Base-by-base conservation (phyloP, 495 filamentous ascomycete species). In the Xylaria flabelliformis region DNA sequence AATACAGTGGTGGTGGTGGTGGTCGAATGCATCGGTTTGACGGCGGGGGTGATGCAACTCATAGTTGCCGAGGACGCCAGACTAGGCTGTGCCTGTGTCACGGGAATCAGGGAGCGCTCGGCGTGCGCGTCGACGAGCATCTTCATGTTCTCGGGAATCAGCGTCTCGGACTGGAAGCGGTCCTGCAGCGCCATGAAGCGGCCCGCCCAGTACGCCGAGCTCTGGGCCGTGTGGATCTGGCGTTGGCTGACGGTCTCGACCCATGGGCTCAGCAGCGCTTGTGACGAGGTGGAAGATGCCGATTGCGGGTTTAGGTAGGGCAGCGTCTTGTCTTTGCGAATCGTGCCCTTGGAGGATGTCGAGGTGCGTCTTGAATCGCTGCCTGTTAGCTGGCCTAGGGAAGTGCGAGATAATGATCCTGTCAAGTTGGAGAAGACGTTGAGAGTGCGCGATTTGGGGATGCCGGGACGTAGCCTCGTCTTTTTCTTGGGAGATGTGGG, bases 101-200 rank as follows among this genome's bases (percentile, higher is more conserved):
- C 21, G 59, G 72, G 48, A 74, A 77, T 4, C 70, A 78, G 12
- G 32, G 82, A 66, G 34, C 63, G 58, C 24, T 67, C 65, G 0
- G 70, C 56, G 24, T 80, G 76, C 1, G 76, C 77, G 2, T 76
- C 46, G 36, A 80, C 75, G 26, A 84, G 59, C 0, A 67, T 61
- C 12, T 63, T 12, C 17, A 86, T 69, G 26, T 80, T 83, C 32
- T 66, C 61, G 0, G 71, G 69, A 8, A 39, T 36, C 1, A 87
- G 80, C 15, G 83, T 77, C 68, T 88, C 84, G 75, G 79, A 84
- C 51, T 83, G 83, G 74, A 87, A 84, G 0, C 80, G 80, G 77
- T 90, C 88, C 41, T 83, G 82, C n/a, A 90, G 77, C 1, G 86
- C 79, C 34, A 82, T 74, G 73, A 89, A 87, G 9, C 89, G 87